A percentile compares a stretch with the other conserved stretches of the same genome.
Conservation (phyloP, 2,329 filamentous ascomycete genomes). For the Hirsutella rhossiliensis region DNA sequence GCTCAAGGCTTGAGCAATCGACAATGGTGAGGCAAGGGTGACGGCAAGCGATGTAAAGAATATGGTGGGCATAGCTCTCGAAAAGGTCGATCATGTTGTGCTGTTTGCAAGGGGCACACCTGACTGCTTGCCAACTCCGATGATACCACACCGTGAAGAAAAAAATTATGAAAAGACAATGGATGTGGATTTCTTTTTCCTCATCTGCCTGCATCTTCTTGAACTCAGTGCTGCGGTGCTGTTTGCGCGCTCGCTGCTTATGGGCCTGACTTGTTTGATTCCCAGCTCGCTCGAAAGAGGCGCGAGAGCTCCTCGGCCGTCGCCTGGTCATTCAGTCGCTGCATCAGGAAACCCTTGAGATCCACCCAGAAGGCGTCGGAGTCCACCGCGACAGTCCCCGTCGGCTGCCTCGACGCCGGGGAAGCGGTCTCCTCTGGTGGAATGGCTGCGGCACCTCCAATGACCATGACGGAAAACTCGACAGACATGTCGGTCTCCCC, state of each 20-base stretch:
- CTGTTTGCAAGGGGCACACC: constrained; percentile 2
- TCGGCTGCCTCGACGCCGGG: constrained; percentile 7
- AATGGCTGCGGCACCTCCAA: constrained; percentile 51
- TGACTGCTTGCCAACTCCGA: constrained; percentile 12
- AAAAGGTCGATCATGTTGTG: constrained; percentile 2
- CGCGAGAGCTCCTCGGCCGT: constrained; percentile 50
- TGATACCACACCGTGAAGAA: constrained; percentile 17
- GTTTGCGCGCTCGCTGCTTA: constrained; percentile 4
- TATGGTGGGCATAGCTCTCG: constrained; percentile 1
- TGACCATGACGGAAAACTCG: constrained; percentile 80
- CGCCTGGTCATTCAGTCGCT: constrained; percentile 61
- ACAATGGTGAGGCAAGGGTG: constrained; percentile 14
- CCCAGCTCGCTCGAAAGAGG: constrained; percentile 63
- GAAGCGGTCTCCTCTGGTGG: constrained; percentile 26
- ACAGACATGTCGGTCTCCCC: constrained; percentile 36
- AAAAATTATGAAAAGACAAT: constrained; percentile 13
- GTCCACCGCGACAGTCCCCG: constrained; percentile 50
- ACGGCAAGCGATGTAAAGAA: constrained; percentile 7
- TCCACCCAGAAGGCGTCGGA: constrained; percentile 79
- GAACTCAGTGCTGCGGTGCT: not conserved
- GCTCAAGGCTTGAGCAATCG: constrained; percentile 11
- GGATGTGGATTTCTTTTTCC: constrained; percentile 1
- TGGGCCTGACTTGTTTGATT: constrained; percentile 26
- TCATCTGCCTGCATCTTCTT: not conserved
- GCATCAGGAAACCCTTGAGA: constrained; percentile 66